These are phyloP conservation scores for Cerrena zonata DNA, from an alignment of 1,284 basidiomycete genomes.

Conservation along the genomic window DNA sequence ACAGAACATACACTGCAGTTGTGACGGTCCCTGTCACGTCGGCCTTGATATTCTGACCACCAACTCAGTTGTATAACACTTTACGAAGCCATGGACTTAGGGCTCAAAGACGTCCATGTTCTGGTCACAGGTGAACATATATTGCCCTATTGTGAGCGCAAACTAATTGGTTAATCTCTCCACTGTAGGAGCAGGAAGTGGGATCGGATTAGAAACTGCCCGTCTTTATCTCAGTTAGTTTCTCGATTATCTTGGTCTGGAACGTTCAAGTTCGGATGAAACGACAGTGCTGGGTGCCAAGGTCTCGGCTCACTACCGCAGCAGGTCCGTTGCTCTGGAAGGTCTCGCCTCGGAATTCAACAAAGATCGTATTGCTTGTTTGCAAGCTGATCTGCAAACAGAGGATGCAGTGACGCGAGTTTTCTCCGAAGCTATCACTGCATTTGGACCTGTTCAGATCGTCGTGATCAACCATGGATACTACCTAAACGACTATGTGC, in stretches of 20 bases:
- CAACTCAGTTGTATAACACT: too few species aligned
- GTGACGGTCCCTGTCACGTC: neutral
- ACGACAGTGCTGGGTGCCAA: conserved; percentile 57
- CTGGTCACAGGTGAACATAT: conserved; percentile 41
- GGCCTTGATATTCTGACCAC: neutral
- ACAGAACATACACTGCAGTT: too few species aligned
- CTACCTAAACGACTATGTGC: conserved; percentile 41
- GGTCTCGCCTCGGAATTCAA: conserved; percentile 36
- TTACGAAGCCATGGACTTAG: conserved; percentile 36
- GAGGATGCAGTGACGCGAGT: conserved; percentile 29
- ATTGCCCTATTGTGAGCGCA: too few species aligned
- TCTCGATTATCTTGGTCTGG: neutral
- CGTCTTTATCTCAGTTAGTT: conserved; percentile 47
- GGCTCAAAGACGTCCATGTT: conserved; percentile 33
- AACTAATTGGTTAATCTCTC: too few species aligned
- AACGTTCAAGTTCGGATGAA: neutral
- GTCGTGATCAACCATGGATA: conserved; percentile 64
- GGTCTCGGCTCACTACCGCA: conserved; percentile 71
- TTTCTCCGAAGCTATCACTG: conserved; percentile 19
- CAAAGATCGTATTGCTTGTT: conserved; percentile 31
- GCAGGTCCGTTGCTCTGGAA: conserved; percentile 41
- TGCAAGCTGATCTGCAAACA: conserved; percentile 54
- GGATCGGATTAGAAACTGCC: conserved; percentile 58
- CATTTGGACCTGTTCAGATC: conserved; percentile 50
- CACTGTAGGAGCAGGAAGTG: conserved; percentile 58